These are phyloP conservation scores for Pisolithus thermaeus DNA, from an alignment of 1,284 basidiomycete species.

Conservation along the genomic window DNA sequence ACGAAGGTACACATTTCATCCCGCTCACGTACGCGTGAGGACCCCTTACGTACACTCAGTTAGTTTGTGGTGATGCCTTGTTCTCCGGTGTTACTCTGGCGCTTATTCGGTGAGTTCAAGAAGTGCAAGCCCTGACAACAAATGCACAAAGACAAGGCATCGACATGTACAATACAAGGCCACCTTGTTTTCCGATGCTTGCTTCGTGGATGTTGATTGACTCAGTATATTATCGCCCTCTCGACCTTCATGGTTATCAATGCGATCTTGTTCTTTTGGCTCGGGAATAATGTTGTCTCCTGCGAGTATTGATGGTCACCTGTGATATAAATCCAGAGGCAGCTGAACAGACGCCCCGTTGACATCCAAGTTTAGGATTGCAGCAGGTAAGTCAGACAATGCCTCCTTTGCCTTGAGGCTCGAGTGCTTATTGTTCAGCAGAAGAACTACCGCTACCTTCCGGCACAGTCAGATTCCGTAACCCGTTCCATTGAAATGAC, in stretches of 20 bases:
- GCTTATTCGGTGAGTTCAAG: background rate
- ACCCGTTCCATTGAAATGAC: background rate
- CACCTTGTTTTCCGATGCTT: slow-evolving; percentile 16
- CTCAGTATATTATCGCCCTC: background rate
- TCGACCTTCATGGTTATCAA: slow-evolving; percentile 16
- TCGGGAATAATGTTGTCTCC: background rate
- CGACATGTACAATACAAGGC: slow-evolving; percentile 18
- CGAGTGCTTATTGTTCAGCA: slow-evolving; percentile 1
- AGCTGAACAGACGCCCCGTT: slow-evolving; percentile 11
- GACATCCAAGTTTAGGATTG: slow-evolving; percentile 19
- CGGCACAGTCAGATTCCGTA: background rate
- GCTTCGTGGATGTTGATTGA: background rate
- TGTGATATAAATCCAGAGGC: slow-evolving; percentile 21
- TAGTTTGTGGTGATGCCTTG: slow-evolving; percentile 7
- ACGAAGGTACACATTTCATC: background rate
- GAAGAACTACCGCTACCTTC: background rate
- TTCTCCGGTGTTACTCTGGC: slow-evolving; percentile 7
- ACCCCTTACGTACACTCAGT: background rate
- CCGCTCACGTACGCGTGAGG: background rate
- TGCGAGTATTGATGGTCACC: slow-evolving; percentile 1
- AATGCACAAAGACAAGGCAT: background rate
- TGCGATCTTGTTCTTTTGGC: slow-evolving; percentile 9
- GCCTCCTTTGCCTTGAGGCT: background rate
- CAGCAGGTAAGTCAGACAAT: slow-evolving; percentile 19
- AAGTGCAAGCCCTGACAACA: background rate